A percentile compares a stretch with the other conserved stretches of the same genome.
Evolutionary conservation across 208 protist species (phyloP).

Genomic region (Kentomonas sorsogonicus): DNA sequence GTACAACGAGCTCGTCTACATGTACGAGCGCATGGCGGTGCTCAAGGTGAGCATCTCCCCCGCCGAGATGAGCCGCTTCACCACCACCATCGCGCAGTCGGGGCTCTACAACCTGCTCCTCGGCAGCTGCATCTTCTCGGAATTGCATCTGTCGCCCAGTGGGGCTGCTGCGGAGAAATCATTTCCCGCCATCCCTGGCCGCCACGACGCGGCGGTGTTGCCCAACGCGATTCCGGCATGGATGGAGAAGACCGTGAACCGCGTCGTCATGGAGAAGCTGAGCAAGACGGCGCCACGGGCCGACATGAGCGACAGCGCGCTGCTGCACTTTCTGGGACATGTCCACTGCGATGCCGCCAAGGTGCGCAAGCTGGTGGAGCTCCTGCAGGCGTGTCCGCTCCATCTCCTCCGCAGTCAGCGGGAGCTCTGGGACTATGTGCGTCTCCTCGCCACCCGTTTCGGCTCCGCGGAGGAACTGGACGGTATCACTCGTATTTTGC

Average conservation of each 20-base stretch:
- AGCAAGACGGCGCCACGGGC: neutral
- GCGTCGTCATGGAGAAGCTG: neutral
- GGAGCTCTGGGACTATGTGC: slow-evolving; percentile 35
- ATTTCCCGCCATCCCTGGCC: no score
- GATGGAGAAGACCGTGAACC: slow-evolving; percentile 32
- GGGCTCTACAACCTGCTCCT: slow-evolving; percentile 60
- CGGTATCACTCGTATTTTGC: neutral
- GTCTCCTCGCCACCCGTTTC: slow-evolving; percentile 37
- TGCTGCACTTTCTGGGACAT: slow-evolving; percentile 54
- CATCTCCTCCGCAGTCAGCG: slow-evolving; percentile 26
- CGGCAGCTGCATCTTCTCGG: slow-evolving; percentile 33
- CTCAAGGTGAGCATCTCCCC: slow-evolving; percentile 21
- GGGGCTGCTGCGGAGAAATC: no score
- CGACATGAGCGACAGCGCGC: slow-evolving; percentile 24
- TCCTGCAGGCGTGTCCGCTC: slow-evolving; percentile 33
- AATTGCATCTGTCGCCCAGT: slow-evolving; percentile 22
- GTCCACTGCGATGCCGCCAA: slow-evolving; percentile 46
- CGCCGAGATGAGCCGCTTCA: slow-evolving; percentile 31
- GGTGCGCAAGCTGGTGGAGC: slow-evolving; percentile 27
- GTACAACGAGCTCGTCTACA: slow-evolving; percentile 61
- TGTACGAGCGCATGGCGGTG: slow-evolving; percentile 49
- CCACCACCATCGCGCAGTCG: slow-evolving; percentile 19
- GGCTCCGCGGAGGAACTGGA: slow-evolving; percentile 23
- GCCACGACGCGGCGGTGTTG: neutral
- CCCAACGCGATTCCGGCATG: slow-evolving; percentile 21